These are phyloP conservation scores for Prunus mira DNA, from an alignment of 306 rosid genomes.

Conservation along the genomic window DNA sequence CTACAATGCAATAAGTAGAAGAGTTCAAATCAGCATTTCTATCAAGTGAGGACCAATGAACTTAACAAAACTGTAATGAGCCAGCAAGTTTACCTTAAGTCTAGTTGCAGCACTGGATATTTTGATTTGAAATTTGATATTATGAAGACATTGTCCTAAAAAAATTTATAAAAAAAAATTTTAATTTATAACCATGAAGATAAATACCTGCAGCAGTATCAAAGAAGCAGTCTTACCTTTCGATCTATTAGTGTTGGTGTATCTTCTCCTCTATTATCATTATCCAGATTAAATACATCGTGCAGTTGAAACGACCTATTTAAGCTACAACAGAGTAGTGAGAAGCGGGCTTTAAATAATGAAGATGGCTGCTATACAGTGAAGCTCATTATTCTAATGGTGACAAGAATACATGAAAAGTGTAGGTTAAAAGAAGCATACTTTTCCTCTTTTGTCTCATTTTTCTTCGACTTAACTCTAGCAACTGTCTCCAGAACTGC, in stretches of 20 bases:
- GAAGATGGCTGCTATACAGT: neutral
- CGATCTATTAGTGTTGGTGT: conserved; percentile 95
- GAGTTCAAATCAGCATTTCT: conserved; percentile 17
- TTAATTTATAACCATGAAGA: conserved; percentile 1
- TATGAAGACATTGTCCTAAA: conserved; percentile 49
- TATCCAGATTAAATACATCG: conserved; percentile 75
- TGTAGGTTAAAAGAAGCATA: conserved; percentile 39
- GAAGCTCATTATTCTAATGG: conserved; percentile 8
- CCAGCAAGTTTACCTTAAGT: conserved; percentile 37
- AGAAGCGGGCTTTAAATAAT: neutral
- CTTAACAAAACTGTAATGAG: neutral
- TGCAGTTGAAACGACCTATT: conserved; percentile 79
- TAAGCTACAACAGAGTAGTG: conserved; percentile 12
- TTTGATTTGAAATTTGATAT: conserved; percentile 55
- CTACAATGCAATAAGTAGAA: conserved; percentile 26
- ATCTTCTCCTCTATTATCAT: conserved; percentile 80
- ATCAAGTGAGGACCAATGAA: neutral
- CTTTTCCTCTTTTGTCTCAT: conserved; percentile 95
- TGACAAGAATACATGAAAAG: conserved; percentile 14
- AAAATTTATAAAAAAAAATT: neutral
- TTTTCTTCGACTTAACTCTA: conserved; percentile 91
- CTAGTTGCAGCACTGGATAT: conserved; percentile 59
- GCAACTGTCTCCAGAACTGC: conserved; percentile 98
- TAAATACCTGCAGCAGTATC: conserved; percentile 2
- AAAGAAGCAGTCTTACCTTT: conserved; percentile 54